These are phyloP conservation scores for Pythium aquatile DNA, from an alignment of 352 stramenopile genomes.

Conservation along the genomic window DNA sequence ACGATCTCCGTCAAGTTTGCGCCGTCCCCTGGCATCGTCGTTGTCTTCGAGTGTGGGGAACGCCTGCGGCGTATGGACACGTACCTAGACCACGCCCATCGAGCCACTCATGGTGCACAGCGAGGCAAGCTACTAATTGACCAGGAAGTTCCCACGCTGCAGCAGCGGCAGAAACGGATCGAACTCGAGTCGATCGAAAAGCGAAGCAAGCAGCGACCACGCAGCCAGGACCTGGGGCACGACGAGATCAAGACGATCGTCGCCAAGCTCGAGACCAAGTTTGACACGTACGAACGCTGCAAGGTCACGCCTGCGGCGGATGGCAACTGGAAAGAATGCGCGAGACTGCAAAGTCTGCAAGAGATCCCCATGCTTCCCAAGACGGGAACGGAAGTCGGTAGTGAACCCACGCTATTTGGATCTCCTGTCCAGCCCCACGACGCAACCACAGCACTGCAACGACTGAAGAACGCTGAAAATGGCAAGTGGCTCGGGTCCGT, in stretches of 20 bases:
- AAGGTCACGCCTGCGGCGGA: slow-evolving; percentile 61
- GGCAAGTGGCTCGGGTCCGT: slow-evolving; percentile 69
- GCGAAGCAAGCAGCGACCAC: slow-evolving; percentile 72
- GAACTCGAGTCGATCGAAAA: slow-evolving; percentile 64
- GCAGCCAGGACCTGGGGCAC: slow-evolving; percentile 59
- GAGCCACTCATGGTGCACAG: slow-evolving; percentile 36
- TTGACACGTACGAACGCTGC: slow-evolving; percentile 73
- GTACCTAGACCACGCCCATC: slow-evolving; percentile 62
- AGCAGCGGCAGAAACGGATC: slow-evolving; percentile 73
- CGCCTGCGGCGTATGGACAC: slow-evolving; percentile 62
- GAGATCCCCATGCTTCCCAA: slow-evolving; percentile 65
- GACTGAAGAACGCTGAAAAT: slow-evolving; percentile 48
- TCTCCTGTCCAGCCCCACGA: slow-evolving; percentile 44
- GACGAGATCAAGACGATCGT: slow-evolving; percentile 67
- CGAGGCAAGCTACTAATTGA: slow-evolving; percentile 65
- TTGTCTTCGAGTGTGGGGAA: slow-evolving; percentile 72
- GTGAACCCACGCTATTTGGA: slow-evolving; percentile 49
- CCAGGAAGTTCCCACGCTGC: slow-evolving; percentile 48
- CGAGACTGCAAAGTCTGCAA: slow-evolving; percentile 43
- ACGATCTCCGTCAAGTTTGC: slow-evolving; percentile 69
- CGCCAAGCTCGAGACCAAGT: slow-evolving; percentile 53
- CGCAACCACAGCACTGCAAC: slow-evolving; percentile 32
- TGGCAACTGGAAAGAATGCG: slow-evolving; percentile 55
- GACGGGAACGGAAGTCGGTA: slow-evolving; percentile 62
- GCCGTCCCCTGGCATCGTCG: slow-evolving; percentile 47